phyloP scores from a whole-genome alignment of 2,329 filamentous ascomycete species.

The Coleophoma cylindrospora region DNA sequence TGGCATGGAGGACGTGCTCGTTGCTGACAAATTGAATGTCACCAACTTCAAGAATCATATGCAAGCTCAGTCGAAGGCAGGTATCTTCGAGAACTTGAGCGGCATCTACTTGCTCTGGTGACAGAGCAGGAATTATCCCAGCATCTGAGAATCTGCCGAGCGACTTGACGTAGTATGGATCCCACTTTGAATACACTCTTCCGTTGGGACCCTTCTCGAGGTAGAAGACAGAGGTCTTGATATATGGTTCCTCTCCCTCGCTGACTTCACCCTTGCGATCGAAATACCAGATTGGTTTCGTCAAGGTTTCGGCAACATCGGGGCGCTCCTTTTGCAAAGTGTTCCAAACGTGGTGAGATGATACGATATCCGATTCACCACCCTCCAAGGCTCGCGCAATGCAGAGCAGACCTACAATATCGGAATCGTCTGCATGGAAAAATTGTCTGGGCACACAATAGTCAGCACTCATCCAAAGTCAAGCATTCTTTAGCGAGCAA shows the following conservation, averaged over 20 bases:
- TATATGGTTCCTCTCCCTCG: conserved; percentile 69
- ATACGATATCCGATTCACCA: conserved; percentile 78
- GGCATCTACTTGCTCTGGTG: conserved; percentile 63
- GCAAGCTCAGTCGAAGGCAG: conserved; percentile 66
- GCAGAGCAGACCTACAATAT: conserved; percentile 80
- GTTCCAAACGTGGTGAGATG: conserved; percentile 78
- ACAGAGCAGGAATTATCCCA: conserved; percentile 70
- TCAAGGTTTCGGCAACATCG: conserved; percentile 71
- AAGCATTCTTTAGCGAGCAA: background rate
- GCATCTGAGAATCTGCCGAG: conserved; percentile 68
- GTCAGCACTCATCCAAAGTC: background rate
- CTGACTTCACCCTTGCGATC: conserved; percentile 84
- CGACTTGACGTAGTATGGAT: conserved; percentile 81
- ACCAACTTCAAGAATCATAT: conserved; percentile 82
- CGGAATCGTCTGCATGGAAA: conserved; percentile 80
- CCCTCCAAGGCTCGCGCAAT: conserved; percentile 73
- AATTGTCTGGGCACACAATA: conserved; percentile 50
- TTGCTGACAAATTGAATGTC: conserved; percentile 88
- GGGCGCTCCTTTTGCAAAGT: conserved; percentile 68
- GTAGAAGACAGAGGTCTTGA: conserved; percentile 69
- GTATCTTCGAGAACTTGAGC: conserved; percentile 68
- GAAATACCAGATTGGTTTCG: conserved; percentile 83
- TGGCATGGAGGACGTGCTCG: conserved; percentile 72
- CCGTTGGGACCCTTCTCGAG: conserved; percentile 63
- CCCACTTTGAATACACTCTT: conserved; percentile 79